Evolutionary conservation across 257 asterid species (phyloP).

Genomic region (Paulownia fortunei): DNA sequence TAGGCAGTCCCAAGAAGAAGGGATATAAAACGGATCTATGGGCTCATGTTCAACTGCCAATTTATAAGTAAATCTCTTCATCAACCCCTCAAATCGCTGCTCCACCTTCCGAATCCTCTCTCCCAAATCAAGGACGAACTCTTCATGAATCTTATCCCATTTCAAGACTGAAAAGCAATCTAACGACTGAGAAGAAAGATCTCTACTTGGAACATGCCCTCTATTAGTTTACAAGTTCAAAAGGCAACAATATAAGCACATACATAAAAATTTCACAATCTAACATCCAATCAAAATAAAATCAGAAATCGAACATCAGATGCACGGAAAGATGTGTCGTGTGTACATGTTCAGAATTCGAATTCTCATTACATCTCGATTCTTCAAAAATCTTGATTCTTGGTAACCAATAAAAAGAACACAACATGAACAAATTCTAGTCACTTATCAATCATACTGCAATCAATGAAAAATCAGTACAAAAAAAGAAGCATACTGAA

Average conservation of each 20-base stretch:
- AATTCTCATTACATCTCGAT: neutral
- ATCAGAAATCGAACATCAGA: neutral
- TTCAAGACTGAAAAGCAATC: neutral
- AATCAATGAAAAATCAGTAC: neutral
- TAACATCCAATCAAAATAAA: neutral
- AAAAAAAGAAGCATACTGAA: neutral
- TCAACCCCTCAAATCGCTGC: too few relatives aligned
- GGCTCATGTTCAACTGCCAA: too few relatives aligned
- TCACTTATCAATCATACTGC: neutral
- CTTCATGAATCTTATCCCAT: neutral
- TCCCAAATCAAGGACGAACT: neutral
- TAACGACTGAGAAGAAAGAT: neutral
- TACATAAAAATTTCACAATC: neutral
- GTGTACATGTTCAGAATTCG: too few relatives aligned
- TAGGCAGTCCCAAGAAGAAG: neutral
- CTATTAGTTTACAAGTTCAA: neutral
- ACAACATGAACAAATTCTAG: neutral
- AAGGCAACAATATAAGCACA: neutral
- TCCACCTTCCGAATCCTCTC: too few relatives aligned
- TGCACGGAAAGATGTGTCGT: too few relatives aligned
- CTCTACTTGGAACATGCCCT: slow-evolving; percentile 11
- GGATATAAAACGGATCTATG: too few relatives aligned
- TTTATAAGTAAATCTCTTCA: too few relatives aligned
- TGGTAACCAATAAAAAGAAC: neutral
- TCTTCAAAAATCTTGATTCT: slow-evolving; percentile 18